Base-by-base conservation (phyloP, 2,329 filamentous ascomycete genomes). In the Fusarium sp. region DNA sequence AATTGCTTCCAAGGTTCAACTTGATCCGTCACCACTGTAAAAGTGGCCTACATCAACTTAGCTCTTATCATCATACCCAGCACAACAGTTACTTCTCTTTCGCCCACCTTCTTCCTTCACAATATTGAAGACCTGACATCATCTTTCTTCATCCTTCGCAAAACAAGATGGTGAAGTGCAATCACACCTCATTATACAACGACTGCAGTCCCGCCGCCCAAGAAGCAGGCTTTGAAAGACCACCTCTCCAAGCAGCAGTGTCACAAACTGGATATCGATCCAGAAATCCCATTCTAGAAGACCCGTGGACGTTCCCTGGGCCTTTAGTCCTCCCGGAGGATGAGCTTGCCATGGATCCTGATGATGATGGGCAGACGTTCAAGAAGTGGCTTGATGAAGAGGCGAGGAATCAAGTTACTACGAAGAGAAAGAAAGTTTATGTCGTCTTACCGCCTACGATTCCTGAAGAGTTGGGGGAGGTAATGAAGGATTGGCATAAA, bases 321-420 rank as follows among this genome's bases (percentile, higher is more conserved):
- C 88, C 89, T 0, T 74, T 92, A 8, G 79, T 90, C 0, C 78
- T 92, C 0, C 89, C 90, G 0, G 82, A 80, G 4, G 89, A 91
- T 72, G 86, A 87, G 22, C 80, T 92, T 2, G 83, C 85, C 1
- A 77, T 82, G 34, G 85, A 91, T 41, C 84, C 86, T 2, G 79
- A 83, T 7, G 82, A 81, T 41, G 80, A 83, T 2, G 78, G 84
- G 0, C 89, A 92, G 67, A 85, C 81, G 41, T 79, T 88, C 44
- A 79, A 81, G 29, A 81, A 82, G 1, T 91, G 88, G 87, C 67
- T 82, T 3, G 70, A 80, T 1, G 24, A 42, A 27, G 78, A 79
- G 9, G 69, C 80, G 8, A 81, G 87, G 8, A 90, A 90, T 60
- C 79, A 81, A 16, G 77, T 88, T 4, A 87, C 83, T 0, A 24